phyloP scores from a whole-genome alignment of 2,329 filamentous ascomycete genomes.

The Cladophialophora immunda region DNA sequence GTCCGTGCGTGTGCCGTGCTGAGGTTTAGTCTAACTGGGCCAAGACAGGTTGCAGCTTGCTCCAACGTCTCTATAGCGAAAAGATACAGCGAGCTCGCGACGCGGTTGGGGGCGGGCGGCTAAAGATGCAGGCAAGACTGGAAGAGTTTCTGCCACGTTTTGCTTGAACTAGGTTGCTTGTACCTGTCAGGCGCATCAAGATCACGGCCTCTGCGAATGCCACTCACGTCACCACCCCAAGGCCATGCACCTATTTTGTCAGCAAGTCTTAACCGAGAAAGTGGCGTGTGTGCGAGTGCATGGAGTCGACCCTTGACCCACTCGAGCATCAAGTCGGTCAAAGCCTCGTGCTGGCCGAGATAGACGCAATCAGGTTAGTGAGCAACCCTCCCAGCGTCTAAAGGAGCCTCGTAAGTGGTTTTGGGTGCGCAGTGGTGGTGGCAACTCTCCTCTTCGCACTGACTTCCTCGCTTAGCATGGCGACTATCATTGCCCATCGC shows the following conservation, averaged over 20 bases:
- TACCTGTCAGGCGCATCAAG: constrained; percentile 7
- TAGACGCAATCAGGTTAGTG: neutral
- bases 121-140: constrained; percentile 15
- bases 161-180: neutral
- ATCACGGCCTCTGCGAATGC: constrained; percentile 10
- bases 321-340: neutral
- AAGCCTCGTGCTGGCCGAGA: constrained; percentile 6
- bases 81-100: neutral
- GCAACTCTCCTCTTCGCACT: neutral
- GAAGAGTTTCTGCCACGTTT: constrained; percentile 4
- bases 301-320: constrained; percentile 15
- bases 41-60: neutral
- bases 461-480: neutral
- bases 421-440: neutral
- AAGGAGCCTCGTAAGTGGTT: constrained; percentile 12
- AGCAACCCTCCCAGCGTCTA: neutral
- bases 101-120: constrained; percentile 14
- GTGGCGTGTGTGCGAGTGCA: constrained; percentile 19
- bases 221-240: constrained; percentile 31
- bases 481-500: constrained; percentile 2
- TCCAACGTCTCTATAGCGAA: neutral
- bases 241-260: constrained; percentile 15
- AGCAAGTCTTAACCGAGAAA: constrained; percentile 10
- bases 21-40: neutral
- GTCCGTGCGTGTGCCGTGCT: neutral